Evolutionary conservation across 1,284 basidiomycete species (phyloP).

Genomic region (Ustilago sp.): DNA sequence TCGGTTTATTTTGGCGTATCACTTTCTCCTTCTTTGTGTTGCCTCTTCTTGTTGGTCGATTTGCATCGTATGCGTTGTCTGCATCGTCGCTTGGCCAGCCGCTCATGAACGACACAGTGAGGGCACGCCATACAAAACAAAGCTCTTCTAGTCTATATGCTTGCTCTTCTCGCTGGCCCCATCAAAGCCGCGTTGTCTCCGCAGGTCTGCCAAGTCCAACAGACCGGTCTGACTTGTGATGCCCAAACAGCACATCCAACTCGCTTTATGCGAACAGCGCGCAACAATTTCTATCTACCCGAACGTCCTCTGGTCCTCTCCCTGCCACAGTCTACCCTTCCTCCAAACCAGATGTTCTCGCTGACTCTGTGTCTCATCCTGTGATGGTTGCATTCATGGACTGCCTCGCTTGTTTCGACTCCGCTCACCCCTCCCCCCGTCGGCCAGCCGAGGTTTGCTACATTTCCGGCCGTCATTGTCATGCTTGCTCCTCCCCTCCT

Average conservation of each 20-base stretch:
- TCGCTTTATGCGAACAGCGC: conserved; percentile 16
- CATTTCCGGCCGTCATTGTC: conserved; percentile 11
- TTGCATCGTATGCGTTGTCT: background rate
- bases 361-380: conserved; percentile 12
- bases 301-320: background rate
- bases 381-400: conserved; percentile 17
- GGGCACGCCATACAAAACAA: background rate
- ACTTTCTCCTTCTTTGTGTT: background rate
- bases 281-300: conserved; percentile 18
- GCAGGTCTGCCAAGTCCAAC: conserved; percentile 23
- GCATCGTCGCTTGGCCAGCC: conserved; percentile 1
- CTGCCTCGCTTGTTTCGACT: conserved; percentile 13
- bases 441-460: conserved; percentile 1
- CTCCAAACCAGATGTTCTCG: background rate
- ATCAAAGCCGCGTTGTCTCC: conserved; percentile 14
- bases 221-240: conserved; percentile 14
- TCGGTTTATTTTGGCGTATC: conserved; percentile 13
- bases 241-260: conserved; percentile 1
- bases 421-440: conserved; percentile 15
- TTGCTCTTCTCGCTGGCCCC: conserved; percentile 4
- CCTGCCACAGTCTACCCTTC: background rate
- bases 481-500: conserved; percentile 4
- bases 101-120: background rate
- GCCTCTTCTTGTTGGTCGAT: background rate
- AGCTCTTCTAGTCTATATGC: background rate